These are phyloP conservation scores for Fusarium tupiense DNA, from an alignment of 2,329 filamentous ascomycete genomes.

Conservation along the genomic window DNA sequence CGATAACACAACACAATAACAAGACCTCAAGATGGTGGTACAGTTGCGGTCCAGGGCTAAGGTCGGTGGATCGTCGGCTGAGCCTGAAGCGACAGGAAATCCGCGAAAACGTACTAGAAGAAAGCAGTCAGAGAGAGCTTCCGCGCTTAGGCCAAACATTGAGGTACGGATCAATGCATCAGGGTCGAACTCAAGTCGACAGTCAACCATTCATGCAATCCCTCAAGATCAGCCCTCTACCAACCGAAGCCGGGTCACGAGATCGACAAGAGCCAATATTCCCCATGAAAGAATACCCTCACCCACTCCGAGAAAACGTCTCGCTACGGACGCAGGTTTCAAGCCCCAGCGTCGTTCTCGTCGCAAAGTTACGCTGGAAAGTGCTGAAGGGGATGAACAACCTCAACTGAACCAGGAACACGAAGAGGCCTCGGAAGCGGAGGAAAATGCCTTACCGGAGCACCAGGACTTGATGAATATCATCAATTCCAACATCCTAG, in stretches of 20 bases:
- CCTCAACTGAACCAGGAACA: not conserved
- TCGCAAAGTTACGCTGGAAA: not conserved
- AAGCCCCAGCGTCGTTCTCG: constrained; percentile 11
- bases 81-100: not conserved
- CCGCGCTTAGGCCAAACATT: constrained; percentile 1
- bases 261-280: constrained; percentile 9
- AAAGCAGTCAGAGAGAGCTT: not conserved
- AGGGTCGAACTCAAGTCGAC: not conserved
- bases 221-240: not conserved
- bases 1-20: constrained; percentile 8
- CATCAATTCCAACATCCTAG: constrained; percentile 26
- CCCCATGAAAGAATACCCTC: not conserved
- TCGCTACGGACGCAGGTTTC: not conserved
- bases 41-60: constrained; percentile 20
- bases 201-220: not conserved
- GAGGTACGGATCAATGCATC: not conserved
- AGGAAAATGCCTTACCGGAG: constrained; percentile 2
- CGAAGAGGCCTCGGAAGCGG: constrained; percentile 7
- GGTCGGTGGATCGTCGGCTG: not conserved
- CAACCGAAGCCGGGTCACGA: constrained; percentile 5
- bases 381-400: not conserved
- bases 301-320: constrained; percentile 20
- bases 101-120: not conserved
- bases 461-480: constrained; percentile 10
- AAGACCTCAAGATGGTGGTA: constrained; percentile 18